Conservation (phyloP, 2,329 filamentous ascomycete genomes). For the Xylaria sp. region DNA sequence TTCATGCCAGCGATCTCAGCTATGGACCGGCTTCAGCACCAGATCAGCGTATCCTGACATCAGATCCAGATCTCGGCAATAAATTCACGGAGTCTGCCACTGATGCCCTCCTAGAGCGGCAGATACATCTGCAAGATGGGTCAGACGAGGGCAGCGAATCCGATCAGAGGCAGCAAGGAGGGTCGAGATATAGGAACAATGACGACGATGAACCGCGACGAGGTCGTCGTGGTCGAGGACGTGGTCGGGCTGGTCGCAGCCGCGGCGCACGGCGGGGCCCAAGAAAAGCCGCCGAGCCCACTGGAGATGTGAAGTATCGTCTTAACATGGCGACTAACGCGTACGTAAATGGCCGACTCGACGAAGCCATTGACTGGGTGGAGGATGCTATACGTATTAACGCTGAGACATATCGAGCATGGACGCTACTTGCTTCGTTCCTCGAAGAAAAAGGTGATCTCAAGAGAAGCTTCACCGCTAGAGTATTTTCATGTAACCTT, state of each 20-base stretch:
- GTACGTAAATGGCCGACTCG: slow-evolving; percentile 71
- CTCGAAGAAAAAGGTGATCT: slow-evolving; percentile 69
- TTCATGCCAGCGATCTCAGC: background rate
- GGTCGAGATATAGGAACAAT: slow-evolving; percentile 22
- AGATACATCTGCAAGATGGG: slow-evolving; percentile 39
- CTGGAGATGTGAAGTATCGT: slow-evolving; percentile 75
- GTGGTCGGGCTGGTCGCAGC: slow-evolving; percentile 34
- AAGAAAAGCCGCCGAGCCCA: slow-evolving; percentile 73
- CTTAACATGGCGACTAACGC: slow-evolving; percentile 74
- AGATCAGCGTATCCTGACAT: background rate
- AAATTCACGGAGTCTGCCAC: slow-evolving; percentile 38
- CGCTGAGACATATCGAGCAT: slow-evolving; percentile 73
- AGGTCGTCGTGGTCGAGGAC: slow-evolving; percentile 29
- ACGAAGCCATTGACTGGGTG: slow-evolving; percentile 67
- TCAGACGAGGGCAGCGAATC: slow-evolving; percentile 34
- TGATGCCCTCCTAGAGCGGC: slow-evolving; percentile 46
- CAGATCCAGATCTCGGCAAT: slow-evolving; percentile 23
- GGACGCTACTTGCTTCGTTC: slow-evolving; percentile 70
- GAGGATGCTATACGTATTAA: slow-evolving; percentile 75
- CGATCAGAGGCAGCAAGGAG: slow-evolving; percentile 14
- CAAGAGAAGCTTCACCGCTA: slow-evolving; percentile 67
- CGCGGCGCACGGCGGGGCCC: slow-evolving; percentile 55
- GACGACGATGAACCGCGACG: slow-evolving; percentile 23
- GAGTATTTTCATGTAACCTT: slow-evolving; percentile 71
- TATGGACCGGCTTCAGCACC: background rate